Base-by-base conservation (phyloP, 83 land plant species). In the Picea engelmannii region DNA sequence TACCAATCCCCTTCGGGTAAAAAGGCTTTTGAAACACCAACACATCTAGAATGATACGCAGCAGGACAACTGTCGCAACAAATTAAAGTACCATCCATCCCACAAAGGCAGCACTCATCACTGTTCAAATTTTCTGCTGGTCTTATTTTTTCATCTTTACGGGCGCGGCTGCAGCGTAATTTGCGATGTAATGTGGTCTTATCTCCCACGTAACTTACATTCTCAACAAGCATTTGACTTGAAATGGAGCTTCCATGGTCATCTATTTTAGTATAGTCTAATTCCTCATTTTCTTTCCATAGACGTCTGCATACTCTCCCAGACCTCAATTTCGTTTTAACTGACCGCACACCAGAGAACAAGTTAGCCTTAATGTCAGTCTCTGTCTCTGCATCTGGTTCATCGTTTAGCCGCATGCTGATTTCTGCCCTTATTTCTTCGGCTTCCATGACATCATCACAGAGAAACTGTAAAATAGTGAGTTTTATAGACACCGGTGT, bases 1-100 rank as follows among this genome's bases (percentile, higher is more conserved):
- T 86, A 97, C 99, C 99, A 97, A 44, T 97, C 95, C 40, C 99
- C 99, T 78, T 93, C 91, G 13, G 98, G 98, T 81, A 97, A 87
- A 75, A 83, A 84, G 74, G 81, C 85, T 81, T 82, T 86, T 13
- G 89, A 80, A 38, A 95, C 88, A 62, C 98, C 99, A 21, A 97
- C 95, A 82, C 99, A 97, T 44, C 95, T 92, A 59, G 93, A 84
- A 87, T 97, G 99, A 78, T 92, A 97, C 47, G 99, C 99, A 86
- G 96, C 96, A 82, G 99, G 99, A 52, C 99, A 97, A 10, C 98
- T 98, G 89, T 97, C 99, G 87, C 99, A 97, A 79, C 98, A 97
- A 27, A 97, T 90, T 83, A 97, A 88, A 81, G 61, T 94, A 49
- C 99, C 99, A 87, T 97, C 95, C 99, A 97, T 93, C 83, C 90